Conservation (phyloP, 164 flowering plant genomes). For the Echeveria elegans region DNA sequence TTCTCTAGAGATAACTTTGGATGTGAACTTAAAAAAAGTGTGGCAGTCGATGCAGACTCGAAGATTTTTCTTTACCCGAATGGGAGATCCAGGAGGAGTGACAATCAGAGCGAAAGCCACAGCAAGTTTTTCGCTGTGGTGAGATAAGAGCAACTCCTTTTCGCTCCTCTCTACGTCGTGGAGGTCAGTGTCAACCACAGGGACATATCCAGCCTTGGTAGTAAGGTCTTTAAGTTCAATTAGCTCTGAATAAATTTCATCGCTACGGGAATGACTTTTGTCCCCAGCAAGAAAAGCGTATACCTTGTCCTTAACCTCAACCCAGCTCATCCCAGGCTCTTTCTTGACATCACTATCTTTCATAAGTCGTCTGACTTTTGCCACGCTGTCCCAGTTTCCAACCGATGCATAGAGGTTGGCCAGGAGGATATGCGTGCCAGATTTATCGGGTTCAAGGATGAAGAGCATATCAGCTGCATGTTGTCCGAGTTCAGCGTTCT, state of each 20-base stretch:
- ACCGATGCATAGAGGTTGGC: conserved; percentile 61
- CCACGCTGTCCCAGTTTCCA: conserved; percentile 52
- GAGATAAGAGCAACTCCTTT: conserved; percentile 39
- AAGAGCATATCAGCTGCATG: conserved; percentile 52
- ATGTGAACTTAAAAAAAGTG: conserved; percentile 43
- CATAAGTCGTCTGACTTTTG: conserved; percentile 40
- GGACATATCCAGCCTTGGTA: conserved; percentile 49
- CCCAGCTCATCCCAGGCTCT: conserved; percentile 68
- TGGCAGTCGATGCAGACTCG: conserved; percentile 55
- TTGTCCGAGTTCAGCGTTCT: conserved; percentile 37
- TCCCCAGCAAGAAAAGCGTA: conserved; percentile 52
- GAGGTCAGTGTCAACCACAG: conserved; percentile 46
- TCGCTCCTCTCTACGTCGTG: conserved; percentile 44
- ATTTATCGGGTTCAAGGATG: conserved; percentile 43
- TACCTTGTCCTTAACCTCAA: conserved; percentile 48
- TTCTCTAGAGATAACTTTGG: conserved; percentile 43
- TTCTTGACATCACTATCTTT: conserved; percentile 46
- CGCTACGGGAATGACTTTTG: conserved; percentile 38
- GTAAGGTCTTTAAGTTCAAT: conserved; percentile 35
- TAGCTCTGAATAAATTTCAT: conserved; percentile 50
- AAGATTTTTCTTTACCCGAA: conserved; percentile 57
- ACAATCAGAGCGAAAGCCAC: conserved; percentile 57
- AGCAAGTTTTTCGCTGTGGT: conserved; percentile 59
- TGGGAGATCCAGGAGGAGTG: conserved; percentile 48
- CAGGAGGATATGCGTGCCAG: conserved; percentile 52